Evolutionary conservation across 805 yeast genomes (phyloP), one percentile per base, ranked within the genome.

Genomic region (Kregervanrija delftensis): DNA sequence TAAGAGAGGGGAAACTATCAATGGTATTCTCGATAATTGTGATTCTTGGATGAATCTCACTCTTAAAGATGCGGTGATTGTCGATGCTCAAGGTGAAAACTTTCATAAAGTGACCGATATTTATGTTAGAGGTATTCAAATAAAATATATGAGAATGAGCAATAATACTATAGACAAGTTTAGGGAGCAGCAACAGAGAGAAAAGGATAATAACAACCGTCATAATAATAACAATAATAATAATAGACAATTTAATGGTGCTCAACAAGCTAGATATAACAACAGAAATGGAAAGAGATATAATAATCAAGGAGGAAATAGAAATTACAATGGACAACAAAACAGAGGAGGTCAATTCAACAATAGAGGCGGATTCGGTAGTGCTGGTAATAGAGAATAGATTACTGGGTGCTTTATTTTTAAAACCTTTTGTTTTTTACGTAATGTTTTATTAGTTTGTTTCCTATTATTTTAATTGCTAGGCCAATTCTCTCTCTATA

Each of bases 41-140:
- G 99, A 93, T 63, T 81, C 87, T 35, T 86, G 95, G 89, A 93
- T 93, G 99, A 93, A 93, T 63, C 71, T 93, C 52, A 86, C 96
- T 1, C 71, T 93, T 43, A 73, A 73, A 32, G 81, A 89, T 50
- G 97, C 83, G 12, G 76, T 81, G 40, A 85, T 81, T 58, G 74
- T 81, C 12, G 77, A 78, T 54, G 69, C 78, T 36, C 61, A 73
- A 52, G 91, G 86, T 34, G 80, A 76, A 51, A 70, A 69, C 43
- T 85, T 77, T 61, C 62, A 73, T 43, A 81, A 82, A 58, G 65
- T 84, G 39, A 77, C 81, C 3, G 95, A 86, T 56, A 74, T 83
- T 46, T 90, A 89, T 60, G 77, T 90, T 35, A 81, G 90, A 60
- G 97, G 97, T 37, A 83, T 76, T 51, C 91, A 86, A 56, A 84